Conservation (phyloP, 441 rosid genomes). For the Cnidoscolus chayamansa region DNA sequence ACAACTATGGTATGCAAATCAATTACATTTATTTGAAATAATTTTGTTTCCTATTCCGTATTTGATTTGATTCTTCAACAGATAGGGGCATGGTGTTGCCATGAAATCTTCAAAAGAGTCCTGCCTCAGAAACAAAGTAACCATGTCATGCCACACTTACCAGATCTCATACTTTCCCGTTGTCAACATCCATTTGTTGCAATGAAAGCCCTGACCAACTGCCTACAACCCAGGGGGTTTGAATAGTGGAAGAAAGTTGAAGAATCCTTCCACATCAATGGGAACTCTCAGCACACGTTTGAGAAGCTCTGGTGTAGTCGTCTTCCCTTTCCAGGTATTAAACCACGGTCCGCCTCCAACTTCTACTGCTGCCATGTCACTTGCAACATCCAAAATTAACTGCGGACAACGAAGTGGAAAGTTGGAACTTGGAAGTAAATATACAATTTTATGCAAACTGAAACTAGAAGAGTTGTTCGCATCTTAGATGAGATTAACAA, state of each 20-base stretch:
- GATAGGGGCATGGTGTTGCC: not conserved
- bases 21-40: too few relatives aligned
- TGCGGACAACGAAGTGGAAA: constrained; percentile 27
- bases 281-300: constrained; percentile 49
- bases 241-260: constrained; percentile 51
- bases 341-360: constrained; percentile 99
- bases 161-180: too few relatives aligned
- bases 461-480: not conserved
- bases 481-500: not conserved
- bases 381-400: constrained; percentile 68
- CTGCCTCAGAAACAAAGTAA: not conserved
- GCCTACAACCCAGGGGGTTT: constrained; percentile 87
- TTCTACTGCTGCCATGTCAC: constrained; percentile 85
- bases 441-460: not conserved
- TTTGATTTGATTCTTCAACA: too few relatives aligned
- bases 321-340: constrained; percentile 73
- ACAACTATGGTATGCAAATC: too few relatives aligned
- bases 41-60: too few relatives aligned
- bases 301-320: constrained; percentile 58
- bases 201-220: not conserved
- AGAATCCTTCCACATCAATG: constrained; percentile 55
- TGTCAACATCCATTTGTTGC: not conserved
- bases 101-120: not conserved
- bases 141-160: not conserved
- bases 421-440: not conserved